Evolutionary conservation across 768 basidiomycete species (phyloP).

Genomic region (Collybia sordida): DNA sequence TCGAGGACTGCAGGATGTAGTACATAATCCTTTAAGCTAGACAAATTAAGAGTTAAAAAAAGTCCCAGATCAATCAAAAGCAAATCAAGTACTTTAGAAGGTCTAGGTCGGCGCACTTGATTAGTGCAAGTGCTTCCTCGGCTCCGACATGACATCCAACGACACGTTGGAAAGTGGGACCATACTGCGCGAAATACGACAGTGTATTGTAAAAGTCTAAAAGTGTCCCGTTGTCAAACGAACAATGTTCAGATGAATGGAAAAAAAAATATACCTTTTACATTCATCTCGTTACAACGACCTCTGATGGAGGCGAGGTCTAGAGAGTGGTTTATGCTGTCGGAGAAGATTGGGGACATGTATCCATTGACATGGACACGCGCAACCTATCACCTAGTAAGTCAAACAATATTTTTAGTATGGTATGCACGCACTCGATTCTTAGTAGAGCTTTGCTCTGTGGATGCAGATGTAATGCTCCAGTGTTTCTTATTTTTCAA

Average conservation of each 20-base stretch:
- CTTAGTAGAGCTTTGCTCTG: slow-evolving; percentile 4
- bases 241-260: background rate
- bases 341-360: slow-evolving; percentile 12
- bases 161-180: slow-evolving; percentile 27
- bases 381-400: slow-evolving; percentile 1
- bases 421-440: background rate
- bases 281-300: slow-evolving; percentile 9
- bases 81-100: slow-evolving; percentile 22
- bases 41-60: background rate
- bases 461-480: slow-evolving; percentile 22
- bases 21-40: slow-evolving; percentile 23
- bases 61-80: background rate
- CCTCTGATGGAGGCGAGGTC: slow-evolving; percentile 13
- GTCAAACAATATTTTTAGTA: background rate
- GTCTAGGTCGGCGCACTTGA: slow-evolving; percentile 20
- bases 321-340: background rate
- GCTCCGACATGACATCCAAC: slow-evolving; percentile 15
- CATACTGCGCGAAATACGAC: slow-evolving; percentile 30
- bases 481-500: slow-evolving; percentile 18
- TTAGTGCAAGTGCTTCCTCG: slow-evolving; percentile 23
- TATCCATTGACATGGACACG: slow-evolving; percentile 22
- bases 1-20: slow-evolving; percentile 38
- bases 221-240: background rate
- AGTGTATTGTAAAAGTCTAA: slow-evolving; percentile 25
- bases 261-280: slow-evolving; percentile 1